These are phyloP conservation scores for Cercospora canescens DNA, from an alignment of 2,329 filamentous ascomycete species.

Conservation along the genomic window DNA sequence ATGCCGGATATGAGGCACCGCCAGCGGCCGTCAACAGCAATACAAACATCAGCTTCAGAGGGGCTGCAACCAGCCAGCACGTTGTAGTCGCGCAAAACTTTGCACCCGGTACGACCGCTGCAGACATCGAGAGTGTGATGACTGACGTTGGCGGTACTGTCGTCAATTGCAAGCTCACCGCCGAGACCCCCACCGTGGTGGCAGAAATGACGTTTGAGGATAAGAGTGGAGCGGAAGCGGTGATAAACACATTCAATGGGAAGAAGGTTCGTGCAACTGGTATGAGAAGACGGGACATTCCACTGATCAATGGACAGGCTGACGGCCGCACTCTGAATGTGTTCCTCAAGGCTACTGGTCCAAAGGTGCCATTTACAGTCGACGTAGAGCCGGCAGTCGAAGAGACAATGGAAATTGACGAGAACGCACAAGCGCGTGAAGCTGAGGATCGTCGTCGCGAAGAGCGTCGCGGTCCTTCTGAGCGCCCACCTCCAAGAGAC, in stretches of 20 bases:
- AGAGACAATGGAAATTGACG: constrained; percentile 48
- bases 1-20: constrained; percentile 32
- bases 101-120: constrained; percentile 75
- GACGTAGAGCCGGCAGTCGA: constrained; percentile 26
- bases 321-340: constrained; percentile 74
- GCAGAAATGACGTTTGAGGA: constrained; percentile 75
- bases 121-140: constrained; percentile 81
- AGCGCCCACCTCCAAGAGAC: constrained; percentile 22
- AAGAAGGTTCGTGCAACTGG: constrained; percentile 61
- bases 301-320: constrained; percentile 51
- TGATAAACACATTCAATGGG: constrained; percentile 75
- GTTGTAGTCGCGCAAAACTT: constrained; percentile 79
- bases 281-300: background rate
- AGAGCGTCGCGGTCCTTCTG: constrained; percentile 32
- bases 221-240: constrained; percentile 70
- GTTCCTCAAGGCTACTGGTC: constrained; percentile 44
- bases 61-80: constrained; percentile 65
- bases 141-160: constrained; percentile 62
- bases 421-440: constrained; percentile 33
- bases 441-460: constrained; percentile 34
- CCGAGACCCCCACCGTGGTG: constrained; percentile 69
- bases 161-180: constrained; percentile 66
- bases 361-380: constrained; percentile 18
- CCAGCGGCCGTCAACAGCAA: constrained; percentile 29
- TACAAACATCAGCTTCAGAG: constrained; percentile 67